These are phyloP conservation scores for Solanum chiquidenum DNA, from an alignment of 257 asterid genomes.

Conservation along the genomic window DNA sequence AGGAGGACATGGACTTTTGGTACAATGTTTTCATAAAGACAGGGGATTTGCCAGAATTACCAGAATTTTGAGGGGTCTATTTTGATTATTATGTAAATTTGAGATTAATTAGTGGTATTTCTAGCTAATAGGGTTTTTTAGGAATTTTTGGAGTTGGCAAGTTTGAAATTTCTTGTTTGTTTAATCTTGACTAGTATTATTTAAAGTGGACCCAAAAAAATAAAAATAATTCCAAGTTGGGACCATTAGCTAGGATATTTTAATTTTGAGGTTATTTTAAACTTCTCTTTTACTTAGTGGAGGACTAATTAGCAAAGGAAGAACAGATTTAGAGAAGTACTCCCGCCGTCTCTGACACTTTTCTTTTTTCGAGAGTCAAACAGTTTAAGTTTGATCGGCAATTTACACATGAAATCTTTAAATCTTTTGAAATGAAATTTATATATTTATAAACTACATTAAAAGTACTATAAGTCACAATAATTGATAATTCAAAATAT, in stretches of 20 bases:
- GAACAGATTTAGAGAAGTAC: not conserved
- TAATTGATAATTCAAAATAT: not conserved
- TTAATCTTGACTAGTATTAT: not conserved
- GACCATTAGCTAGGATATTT: not conserved
- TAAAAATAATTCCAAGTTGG: not conserved
- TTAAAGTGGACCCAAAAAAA: not conserved
- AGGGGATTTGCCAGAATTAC: slow-evolving; percentile 1
- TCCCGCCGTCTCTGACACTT: accelerated
- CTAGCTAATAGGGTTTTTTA: not conserved
- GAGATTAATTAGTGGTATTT: not conserved
- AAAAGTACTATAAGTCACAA: not conserved
- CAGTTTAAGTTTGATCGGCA: accelerated
- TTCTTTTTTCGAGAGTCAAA: accelerated
- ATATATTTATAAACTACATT: no score
- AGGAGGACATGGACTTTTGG: slow-evolving; percentile 9
- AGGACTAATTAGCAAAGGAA: not conserved
- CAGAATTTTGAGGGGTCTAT: not conserved
- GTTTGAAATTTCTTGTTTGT: not conserved
- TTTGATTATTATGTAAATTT: not conserved
- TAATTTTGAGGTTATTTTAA: not conserved
- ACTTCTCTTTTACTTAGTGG: not conserved
- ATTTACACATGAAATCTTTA: no score
- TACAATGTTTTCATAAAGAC: slow-evolving; percentile 4
- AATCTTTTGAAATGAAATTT: no score
- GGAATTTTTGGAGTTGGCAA: not conserved